Evolutionary conservation across 2,329 filamentous ascomycete genomes (phyloP), one percentile per base, ranked within the genome.

Genomic region (Raffaelea ambrosiae): DNA sequence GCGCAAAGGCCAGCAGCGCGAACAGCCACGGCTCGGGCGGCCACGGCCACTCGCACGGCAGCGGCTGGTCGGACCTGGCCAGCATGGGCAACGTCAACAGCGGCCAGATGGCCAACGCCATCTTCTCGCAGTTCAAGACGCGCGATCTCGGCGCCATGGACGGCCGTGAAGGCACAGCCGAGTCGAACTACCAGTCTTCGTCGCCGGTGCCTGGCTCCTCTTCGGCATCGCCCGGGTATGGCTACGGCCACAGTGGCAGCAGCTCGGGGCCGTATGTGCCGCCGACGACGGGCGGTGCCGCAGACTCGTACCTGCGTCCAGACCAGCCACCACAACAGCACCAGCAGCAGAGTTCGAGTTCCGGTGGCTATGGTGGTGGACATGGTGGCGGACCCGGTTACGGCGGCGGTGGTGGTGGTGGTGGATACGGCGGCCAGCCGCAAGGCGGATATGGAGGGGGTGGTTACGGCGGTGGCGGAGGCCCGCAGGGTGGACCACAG

Each of bases 91-190:
- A 40, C 23, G n/a, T 47, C 14, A 42, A 47, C 47, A 46, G 33
- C 31, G 36, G 40, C 46, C 33, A 35, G 56, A 76, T 78, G 2
- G 66, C 73, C 0, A 78, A 74, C 4, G 77, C 75, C 0, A 67
- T 84, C 4, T 83, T 80, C 77, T 71, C 71, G 10, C 76, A 83
- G 57, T 76, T 83, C 47, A 72, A 74, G 54, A 75, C 72, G 3
- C 70, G 79, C 49, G 79, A 83, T 53, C 61, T 81, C 13, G 66
- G 70, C 45, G 73, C 74, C 13, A 73, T 80, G 71, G 70, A 69
- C 38, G 74, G 72, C 3, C 64, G 65, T 4, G 70, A 76, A 49
- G 65, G 65, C 23, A 50, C 7, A 18, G 44, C 39, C 4, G 43
- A 33, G 39, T 29, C 21, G 13, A 46, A 56, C 46, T 60, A 61